Evolutionary conservation across 2,329 filamentous ascomycete genomes (phyloP), one percentile per base, ranked within the genome.

Genomic region (Penicillium sp.): DNA sequence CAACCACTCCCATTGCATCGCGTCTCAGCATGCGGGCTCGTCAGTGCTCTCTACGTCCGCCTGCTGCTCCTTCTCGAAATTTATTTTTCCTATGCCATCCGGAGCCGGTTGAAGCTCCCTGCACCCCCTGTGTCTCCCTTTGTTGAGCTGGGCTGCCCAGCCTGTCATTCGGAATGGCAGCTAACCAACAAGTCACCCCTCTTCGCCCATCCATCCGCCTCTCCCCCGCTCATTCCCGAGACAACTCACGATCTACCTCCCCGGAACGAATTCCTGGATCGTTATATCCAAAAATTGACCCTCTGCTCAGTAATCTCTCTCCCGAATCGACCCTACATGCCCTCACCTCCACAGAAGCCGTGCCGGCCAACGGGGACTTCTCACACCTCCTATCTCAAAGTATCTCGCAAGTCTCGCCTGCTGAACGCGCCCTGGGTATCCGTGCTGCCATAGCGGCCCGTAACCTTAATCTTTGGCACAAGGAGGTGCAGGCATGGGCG

Each of bases 361-460:
- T 79, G 5, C 70, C 72, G 8, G 70, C 68, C n/a, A 71, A 74
- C 46, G 71, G 72, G 60, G 61, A 68, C 53, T 66, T 66, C 22
- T 70, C 75, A 13, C 70, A 78, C 52, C 70, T 75, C 29, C 68
- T 81, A 16, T 68, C 72, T 29, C 73, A 74, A 48, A 84, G 82
- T 69, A 84, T 86, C 61, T 78, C 81, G 2, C 76, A 78, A 56
- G 82, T 84, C 11, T 84, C 84, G 3, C 72, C 77, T 1, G 77
- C 81, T 11, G 84, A 88, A 70, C 78, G 84, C 63, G 82, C 83
- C 29, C 73, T 87, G 59, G 85, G 84, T 8, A 79, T 82, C 52
- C 79, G 83, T 60, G 85, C 85, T 26, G 85, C 85, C 27, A 76
- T 83, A 65, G 81, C 81, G 26, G 84, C 83, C 27, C 79, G 86